Conservation (phyloP, 2,329 filamentous ascomycete genomes). For the Mariannaea elegans region DNA sequence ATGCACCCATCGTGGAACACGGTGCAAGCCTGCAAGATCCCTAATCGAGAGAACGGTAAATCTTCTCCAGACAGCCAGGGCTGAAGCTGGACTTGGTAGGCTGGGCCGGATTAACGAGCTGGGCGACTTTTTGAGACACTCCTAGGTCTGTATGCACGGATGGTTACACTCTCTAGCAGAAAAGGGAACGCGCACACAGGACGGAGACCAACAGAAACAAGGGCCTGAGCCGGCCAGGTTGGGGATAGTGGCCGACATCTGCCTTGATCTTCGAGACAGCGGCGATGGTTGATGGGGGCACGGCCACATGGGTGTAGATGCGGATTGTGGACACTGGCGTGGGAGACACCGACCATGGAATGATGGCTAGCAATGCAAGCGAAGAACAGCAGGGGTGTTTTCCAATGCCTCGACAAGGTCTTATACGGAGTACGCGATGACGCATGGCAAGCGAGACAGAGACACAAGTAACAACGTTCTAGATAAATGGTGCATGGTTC, state of each 20-base stretch:
- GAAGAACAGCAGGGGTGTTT: neutral
- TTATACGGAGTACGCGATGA: conserved; percentile 4
- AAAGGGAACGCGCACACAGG: neutral
- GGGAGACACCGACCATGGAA: conserved; percentile 3
- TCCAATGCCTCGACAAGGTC: neutral
- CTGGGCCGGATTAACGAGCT: conserved; percentile 17
- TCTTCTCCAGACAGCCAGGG: conserved; percentile 18
- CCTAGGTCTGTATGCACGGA: conserved; percentile 29
- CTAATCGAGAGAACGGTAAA: conserved; percentile 21
- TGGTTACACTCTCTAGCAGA: conserved; percentile 29
- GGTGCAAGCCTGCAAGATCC: conserved; percentile 32
- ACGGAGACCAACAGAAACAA: conserved; percentile 4
- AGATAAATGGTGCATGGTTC: neutral
- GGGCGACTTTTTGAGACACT: conserved; percentile 25
- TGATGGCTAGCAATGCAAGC: conserved; percentile 7
- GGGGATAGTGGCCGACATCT: conserved; percentile 34
- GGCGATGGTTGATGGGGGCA: conserved; percentile 34
- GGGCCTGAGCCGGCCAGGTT: conserved; percentile 32
- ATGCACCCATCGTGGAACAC: conserved; percentile 29
- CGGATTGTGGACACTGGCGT: conserved; percentile 5
- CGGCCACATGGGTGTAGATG: conserved; percentile 11
- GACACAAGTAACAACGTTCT: conserved; percentile 3
- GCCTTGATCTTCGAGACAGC: conserved; percentile 34
- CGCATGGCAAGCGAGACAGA: conserved; percentile 7
- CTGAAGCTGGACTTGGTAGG: conserved; percentile 18